A percentile compares a stretch with the other conserved stretches of the same genome.
phyloP scores from a whole-genome alignment of 257 asterid species.

The Petunia secreta region DNA sequence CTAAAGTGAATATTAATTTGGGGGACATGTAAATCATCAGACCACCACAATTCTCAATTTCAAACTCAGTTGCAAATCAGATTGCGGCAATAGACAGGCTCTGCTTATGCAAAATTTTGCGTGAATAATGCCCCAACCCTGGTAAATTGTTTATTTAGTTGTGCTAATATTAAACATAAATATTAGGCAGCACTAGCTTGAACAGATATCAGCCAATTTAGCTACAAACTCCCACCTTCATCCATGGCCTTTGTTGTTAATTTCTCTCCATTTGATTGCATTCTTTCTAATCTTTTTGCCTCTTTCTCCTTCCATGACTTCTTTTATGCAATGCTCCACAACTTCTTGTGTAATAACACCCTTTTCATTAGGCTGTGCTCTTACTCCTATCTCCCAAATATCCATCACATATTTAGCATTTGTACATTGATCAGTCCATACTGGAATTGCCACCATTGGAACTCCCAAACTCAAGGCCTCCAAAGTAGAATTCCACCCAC shows the following conservation, averaged over 20 bases:
- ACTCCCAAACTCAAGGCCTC: constrained; percentile 39
- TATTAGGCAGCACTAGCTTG: not conserved
- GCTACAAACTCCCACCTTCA: constrained; percentile 21
- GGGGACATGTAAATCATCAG: not conserved
- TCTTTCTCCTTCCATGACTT: constrained; percentile 33
- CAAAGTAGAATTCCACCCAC: constrained; percentile 38
- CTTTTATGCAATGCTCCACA: constrained; percentile 26
- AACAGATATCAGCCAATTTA: not conserved
- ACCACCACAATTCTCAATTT: not conserved
- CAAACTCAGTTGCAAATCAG: not conserved
- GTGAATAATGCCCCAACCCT: not conserved
- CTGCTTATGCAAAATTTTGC: not conserved
- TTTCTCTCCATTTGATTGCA: constrained; percentile 31
- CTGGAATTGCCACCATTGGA: constrained; percentile 34
- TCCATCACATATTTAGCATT: constrained; percentile 33
- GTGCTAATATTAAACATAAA: not conserved
- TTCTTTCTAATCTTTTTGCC: constrained; percentile 21
- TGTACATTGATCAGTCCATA: constrained; percentile 35
- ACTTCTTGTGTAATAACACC: constrained; percentile 27
- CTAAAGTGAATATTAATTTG: not conserved
- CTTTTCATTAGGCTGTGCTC: constrained; percentile 11
- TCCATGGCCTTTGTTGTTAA: constrained; percentile 34
- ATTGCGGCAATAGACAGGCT: not conserved
- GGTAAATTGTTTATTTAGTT: not conserved
- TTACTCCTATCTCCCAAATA: constrained; percentile 29